These are phyloP conservation scores for Insectozyma bohioensis DNA, from an alignment of 1,139 yeast genomes.

Conservation along the genomic window DNA sequence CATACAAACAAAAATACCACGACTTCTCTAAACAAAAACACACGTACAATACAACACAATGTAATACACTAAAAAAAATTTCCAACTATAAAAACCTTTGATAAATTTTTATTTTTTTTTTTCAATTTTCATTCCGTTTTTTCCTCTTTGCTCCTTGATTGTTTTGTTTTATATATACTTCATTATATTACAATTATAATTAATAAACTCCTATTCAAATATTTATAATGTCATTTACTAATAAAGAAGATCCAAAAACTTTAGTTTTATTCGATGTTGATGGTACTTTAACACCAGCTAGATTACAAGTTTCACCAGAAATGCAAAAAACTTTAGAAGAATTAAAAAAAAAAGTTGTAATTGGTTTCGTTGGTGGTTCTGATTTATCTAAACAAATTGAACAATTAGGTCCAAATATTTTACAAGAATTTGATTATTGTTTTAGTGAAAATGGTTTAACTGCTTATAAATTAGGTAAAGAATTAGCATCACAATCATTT, in stretches of 20 bases:
- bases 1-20: too few species aligned
- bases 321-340: conserved; percentile 68
- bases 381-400: conserved; percentile 93
- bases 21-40: too few species aligned
- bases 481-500: conserved; percentile 89
- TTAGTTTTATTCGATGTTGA: conserved; percentile 94
- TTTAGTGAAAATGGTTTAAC: conserved; percentile 98
- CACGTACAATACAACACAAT: too few species aligned
- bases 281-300: conserved; percentile 97
- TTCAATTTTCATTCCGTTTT: background rate
- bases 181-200: too few species aligned
- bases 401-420: conserved; percentile 81
- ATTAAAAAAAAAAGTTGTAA: conserved; percentile 85
- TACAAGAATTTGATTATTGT: conserved; percentile 87
- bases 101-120: background rate
- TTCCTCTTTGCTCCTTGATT: too few species aligned
- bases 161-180: too few species aligned
- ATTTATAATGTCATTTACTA: conserved; percentile 47
- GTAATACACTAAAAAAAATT: too few species aligned
- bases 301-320: conserved; percentile 78
- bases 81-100: too few species aligned
- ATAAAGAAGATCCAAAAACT: conserved; percentile 55
- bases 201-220: background rate
- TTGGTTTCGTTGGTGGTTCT: conserved; percentile 98
- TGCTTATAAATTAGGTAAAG: conserved; percentile 87